Conservation (phyloP, 257 asterid species). For the Plectranthus barbatus region DNA sequence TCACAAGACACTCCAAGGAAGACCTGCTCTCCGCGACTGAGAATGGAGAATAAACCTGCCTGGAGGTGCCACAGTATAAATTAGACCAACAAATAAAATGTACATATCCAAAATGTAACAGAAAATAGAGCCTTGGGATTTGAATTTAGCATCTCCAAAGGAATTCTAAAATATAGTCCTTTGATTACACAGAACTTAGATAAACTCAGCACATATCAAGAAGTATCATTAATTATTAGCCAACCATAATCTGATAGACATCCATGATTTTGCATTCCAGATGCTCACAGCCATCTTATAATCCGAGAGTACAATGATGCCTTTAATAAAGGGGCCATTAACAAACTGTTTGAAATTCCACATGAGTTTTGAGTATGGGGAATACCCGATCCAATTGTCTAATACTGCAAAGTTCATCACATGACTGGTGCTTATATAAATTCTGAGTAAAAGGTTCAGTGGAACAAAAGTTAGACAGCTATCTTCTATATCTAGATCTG, state of each 20-base stretch:
- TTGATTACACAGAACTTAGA: neutral
- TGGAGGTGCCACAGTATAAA: conserved; percentile 24
- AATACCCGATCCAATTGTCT: neutral
- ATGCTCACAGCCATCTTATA: neutral
- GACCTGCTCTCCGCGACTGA: conserved; percentile 34
- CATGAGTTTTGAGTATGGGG: neutral
- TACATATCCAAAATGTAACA: neutral
- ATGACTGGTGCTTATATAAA: neutral
- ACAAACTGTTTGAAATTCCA: neutral
- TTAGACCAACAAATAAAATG: neutral
- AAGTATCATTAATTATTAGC: neutral
- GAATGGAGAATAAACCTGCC: conserved; percentile 36
- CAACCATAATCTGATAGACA: neutral
- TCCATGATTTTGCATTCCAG: neutral
- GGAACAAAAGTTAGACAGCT: neutral
- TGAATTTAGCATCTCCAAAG: neutral
- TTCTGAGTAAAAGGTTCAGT: neutral
- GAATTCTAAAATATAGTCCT: neutral
- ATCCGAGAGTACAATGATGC: neutral
- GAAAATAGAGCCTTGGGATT: neutral
- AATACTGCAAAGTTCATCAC: neutral
- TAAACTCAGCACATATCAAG: neutral
- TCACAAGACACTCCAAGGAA: conserved; percentile 69
- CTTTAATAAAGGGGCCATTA: neutral
- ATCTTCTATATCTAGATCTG: neutral